A percentile compares a stretch with the other conserved stretches of the same genome.
phyloP scores from a whole-genome alignment of 176 grass and related monocot genomes.

The Zea mays region DNA sequence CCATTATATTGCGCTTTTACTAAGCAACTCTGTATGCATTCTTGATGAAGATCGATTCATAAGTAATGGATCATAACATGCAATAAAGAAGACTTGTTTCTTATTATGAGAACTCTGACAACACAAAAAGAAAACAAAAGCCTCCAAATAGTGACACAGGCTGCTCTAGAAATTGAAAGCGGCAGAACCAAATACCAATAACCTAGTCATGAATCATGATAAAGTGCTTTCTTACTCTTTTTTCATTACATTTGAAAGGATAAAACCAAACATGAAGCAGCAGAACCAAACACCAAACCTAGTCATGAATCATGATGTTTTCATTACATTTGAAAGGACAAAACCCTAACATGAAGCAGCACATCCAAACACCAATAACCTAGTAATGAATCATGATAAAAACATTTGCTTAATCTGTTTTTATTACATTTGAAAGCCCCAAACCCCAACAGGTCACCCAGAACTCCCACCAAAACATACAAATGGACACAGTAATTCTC shows the following conservation, averaged over 20 bases:
- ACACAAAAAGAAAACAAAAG: neutral
- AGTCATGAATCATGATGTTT: too few relatives aligned
- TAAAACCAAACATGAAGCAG: too few relatives aligned
- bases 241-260: neutral
- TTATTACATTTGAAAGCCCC: too few relatives aligned
- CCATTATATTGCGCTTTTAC: neutral
- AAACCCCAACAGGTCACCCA: too few relatives aligned
- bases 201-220: neutral
- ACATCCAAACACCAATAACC: neutral
- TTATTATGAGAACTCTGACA: neutral
- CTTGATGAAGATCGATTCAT: neutral
- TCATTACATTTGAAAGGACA: too few relatives aligned
- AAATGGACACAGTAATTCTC: too few relatives aligned
- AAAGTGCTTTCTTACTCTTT: neutral
- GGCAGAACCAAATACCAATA: neutral
- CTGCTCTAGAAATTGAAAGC: constrained; percentile 7
- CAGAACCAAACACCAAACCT: too few relatives aligned
- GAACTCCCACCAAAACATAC: too few relatives aligned
- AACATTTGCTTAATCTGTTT: neutral
- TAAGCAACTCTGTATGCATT: neutral
- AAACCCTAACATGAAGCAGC: neutral
- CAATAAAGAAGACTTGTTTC: constrained; percentile 10
- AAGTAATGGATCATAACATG: neutral
- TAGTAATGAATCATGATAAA: neutral
- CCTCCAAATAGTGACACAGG: neutral